These are phyloP conservation scores for Wallacemonas sp. DNA, from an alignment of 208 protist species.

Conservation along the genomic window DNA sequence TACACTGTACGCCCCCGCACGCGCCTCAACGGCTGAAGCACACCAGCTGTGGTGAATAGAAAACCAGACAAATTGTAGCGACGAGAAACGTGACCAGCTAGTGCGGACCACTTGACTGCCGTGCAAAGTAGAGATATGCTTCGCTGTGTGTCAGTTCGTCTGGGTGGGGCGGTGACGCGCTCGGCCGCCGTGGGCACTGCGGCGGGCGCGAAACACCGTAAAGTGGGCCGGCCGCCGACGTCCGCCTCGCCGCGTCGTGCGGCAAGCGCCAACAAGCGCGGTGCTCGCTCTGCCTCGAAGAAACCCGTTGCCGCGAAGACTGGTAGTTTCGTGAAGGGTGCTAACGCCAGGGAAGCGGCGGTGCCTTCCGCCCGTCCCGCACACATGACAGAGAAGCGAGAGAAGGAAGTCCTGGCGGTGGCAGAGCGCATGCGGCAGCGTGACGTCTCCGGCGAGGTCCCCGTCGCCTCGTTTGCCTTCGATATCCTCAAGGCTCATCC, in stretches of 20 bases:
- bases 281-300: neutral
- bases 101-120: no score
- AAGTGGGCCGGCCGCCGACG: neutral
- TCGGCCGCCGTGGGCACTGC: neutral
- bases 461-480: conserved; percentile 82
- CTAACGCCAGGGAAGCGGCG: no score
- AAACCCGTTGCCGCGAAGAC: no score
- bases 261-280: neutral
- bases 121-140: no score
- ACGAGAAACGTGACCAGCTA: no score
- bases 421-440: conserved; percentile 81
- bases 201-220: neutral
- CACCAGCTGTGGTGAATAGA: no score
- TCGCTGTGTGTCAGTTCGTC: neutral
- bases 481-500: conserved; percentile 80
- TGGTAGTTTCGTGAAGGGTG: no score
- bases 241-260: neutral
- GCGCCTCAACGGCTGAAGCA: no score
- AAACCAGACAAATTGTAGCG: no score
- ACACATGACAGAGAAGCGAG: conserved; percentile 61
- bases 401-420: conserved; percentile 59
- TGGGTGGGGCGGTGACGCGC: conserved; percentile 16
- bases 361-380: conserved; percentile 24
- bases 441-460: conserved; percentile 74
- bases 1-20: no score